These are phyloP conservation scores for Mucor ambiguus DNA, from an alignment of 371 early-diverging fungal genomes.

Conservation along the genomic window DNA sequence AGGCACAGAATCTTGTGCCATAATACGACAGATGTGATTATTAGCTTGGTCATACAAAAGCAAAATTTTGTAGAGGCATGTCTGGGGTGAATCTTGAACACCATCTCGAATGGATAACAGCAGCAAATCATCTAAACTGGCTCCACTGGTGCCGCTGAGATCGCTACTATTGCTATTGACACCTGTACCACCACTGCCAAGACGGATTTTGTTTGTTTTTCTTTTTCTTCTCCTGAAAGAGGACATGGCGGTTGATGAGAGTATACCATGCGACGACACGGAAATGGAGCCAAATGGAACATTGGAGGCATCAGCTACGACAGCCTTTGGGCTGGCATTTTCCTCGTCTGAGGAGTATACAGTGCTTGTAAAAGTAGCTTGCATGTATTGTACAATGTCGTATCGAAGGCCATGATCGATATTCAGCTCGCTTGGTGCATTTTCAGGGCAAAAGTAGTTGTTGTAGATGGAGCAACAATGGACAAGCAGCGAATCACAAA, in stretches of 20 bases:
- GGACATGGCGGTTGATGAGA: constrained; percentile 1
- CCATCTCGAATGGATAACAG: neutral
- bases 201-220: neutral
- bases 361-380: constrained; percentile 13
- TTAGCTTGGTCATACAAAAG: constrained; percentile 60
- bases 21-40: constrained; percentile 69
- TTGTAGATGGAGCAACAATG: constrained; percentile 59
- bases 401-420: constrained; percentile 50
- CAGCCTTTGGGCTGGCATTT: neutral
- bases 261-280: constrained; percentile 14
- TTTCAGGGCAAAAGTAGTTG: constrained; percentile 55
- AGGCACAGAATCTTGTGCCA: constrained; percentile 76
- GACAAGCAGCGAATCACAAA: constrained; percentile 29
- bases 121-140: neutral
- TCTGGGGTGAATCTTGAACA: constrained; percentile 13
- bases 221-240: neutral
- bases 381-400: constrained; percentile 40
- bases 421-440: constrained; percentile 58
- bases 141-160: neutral
- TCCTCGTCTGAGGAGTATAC: neutral
- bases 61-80: constrained; percentile 29
- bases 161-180: neutral
- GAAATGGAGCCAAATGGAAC: constrained; percentile 26
- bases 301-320: constrained; percentile 11
- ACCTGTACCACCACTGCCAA: neutral